Evolutionary conservation across 176 grass and related monocot genomes (phyloP).

Genomic region (Zea mays): Zm-B73-REFERENCE-NAM-5.0 NC_050101.1:154282001-154282500

Average conservation of each 20-base stretch:
- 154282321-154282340: neutral
- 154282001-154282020: neutral
- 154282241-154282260: neutral
- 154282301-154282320: neutral
- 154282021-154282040: too few species aligned
- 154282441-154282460: neutral
- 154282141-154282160: neutral
- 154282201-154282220: neutral
- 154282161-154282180: neutral
- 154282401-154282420: neutral
- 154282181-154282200: neutral
- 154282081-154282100: neutral
- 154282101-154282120: neutral
- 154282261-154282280: neutral
- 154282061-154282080: neutral
- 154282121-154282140: neutral
- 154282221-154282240: neutral
- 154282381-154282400: neutral
- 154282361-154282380: neutral
- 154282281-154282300: neutral
- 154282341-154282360: neutral
- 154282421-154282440: neutral
- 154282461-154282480: neutral
- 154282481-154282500: neutral
- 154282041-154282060: neutral